Base-by-base conservation (phyloP, 2,329 filamentous ascomycete genomes). In the Aspergillus latus region DNA sequence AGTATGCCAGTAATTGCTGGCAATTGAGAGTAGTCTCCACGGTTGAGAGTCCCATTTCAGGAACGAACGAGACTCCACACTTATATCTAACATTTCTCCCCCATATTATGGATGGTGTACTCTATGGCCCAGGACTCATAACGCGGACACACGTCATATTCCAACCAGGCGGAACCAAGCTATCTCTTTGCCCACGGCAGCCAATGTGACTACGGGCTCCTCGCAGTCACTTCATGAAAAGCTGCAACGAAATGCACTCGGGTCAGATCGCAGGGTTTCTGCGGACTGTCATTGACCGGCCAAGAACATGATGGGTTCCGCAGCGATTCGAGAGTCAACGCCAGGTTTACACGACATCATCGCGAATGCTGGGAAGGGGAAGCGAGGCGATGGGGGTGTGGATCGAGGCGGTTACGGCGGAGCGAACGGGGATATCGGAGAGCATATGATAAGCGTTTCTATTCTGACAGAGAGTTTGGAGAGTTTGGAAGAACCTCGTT, bases 1-100 rank as follows among this genome's bases (percentile, higher is more conserved):
- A 28, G 21, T 34, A 29, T 51, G 16, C 40, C 40, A 32, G 16
- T 5, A 7, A 21, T 37, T 15, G 28, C 15, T 49, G 21, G 21
- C 34, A 39, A 49, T 49, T 21, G 16, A 49, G 30, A n/a, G 16
- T 49, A 26, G 21, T 8, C 15, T 26, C 37, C 21, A 39, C 15
- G 10, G 39, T n/a, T 26, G 42, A 52, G 39, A 52, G 49, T 29
- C 21, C 30, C 32, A 45, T 52, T 16, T 15, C 34, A 46, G 50
- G 50, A 46, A 46, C 43, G 32, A 37, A 16, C 29, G 49, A 43
- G 9, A 36, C n/a, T 44, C 52, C 30, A 39, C 39, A 15, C 46
- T 55, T 55, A 55, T 49, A 55, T 10, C 37, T 6, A 29, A 48
- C 13, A 42, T 49, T 34, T 9, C 5, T 37, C 28, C 26, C 37